phyloP scores from a whole-genome alignment of 768 basidiomycete species.

The Psilocybe subaeruginosa region DNA sequence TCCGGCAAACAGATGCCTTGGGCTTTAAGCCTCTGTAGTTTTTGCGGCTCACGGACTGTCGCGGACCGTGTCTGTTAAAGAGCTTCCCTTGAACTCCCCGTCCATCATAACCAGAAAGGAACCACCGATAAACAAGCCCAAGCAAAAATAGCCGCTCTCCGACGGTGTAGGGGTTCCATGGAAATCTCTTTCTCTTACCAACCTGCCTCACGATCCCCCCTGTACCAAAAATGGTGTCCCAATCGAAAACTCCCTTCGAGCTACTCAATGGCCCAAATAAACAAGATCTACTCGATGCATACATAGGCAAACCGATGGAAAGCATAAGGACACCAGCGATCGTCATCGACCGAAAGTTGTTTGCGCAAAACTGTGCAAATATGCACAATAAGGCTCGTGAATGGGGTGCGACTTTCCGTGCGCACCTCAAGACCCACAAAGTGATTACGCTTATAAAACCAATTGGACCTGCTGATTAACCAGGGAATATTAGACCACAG shows the following conservation, averaged over 20 bases:
- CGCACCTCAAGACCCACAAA: constrained; percentile 88
- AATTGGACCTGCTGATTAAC: not conserved
- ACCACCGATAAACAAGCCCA: constrained; percentile 15
- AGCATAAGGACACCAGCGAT: constrained; percentile 76
- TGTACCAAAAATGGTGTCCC: constrained; percentile 21
- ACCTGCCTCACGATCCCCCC: not conserved
- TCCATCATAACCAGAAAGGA: not conserved
- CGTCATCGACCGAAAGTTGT: constrained; percentile 73
- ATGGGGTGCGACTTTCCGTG: constrained; percentile 76
- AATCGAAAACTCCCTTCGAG: constrained; percentile 27
- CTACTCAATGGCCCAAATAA: constrained; percentile 41
- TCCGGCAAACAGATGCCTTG: not conserved
- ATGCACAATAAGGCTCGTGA: constrained; percentile 71
- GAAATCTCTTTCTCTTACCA: not conserved
- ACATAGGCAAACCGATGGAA: constrained; percentile 58
- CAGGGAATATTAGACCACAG: constrained; percentile 56
- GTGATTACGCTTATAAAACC: constrained; percentile 31
- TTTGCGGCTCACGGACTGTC: not conserved
- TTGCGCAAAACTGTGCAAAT: constrained; percentile 70
- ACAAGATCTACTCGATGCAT: constrained; percentile 52
- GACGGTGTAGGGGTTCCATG: not conserved
- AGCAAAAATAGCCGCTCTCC: constrained; percentile 2
- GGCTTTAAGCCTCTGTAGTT: not conserved
- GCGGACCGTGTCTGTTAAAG: not conserved
- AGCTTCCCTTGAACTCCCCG: not conserved